phyloP scores from a whole-genome alignment of 306 rosid species.

The Dryas octopetala region DNA sequence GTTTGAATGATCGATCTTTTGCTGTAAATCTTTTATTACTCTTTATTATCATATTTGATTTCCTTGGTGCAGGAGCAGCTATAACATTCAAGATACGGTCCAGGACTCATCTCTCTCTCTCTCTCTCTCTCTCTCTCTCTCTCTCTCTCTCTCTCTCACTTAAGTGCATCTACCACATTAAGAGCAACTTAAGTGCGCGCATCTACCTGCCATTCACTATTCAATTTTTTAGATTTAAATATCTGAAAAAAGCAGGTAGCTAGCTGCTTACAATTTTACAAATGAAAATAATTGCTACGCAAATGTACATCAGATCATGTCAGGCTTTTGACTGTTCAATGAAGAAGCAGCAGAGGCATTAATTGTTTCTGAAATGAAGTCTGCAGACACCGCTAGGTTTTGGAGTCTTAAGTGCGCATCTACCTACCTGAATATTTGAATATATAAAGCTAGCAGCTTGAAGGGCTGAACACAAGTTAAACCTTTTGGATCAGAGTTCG shows the following conservation, averaged over 20 bases:
- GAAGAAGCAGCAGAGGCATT: too few species aligned
- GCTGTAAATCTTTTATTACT: conserved; percentile 18
- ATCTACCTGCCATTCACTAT: conserved; percentile 8
- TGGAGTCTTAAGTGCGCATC: too few species aligned
- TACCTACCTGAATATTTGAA: too few species aligned
- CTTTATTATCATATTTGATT: conserved; percentile 27
- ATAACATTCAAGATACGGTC: conserved; percentile 36
- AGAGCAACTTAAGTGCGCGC: too few species aligned
- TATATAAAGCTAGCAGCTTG: too few species aligned
- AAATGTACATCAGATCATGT: conserved; percentile 14
- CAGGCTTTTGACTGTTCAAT: conserved; percentile 13
- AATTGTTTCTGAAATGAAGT: too few species aligned
- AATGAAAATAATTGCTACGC: conserved; percentile 11
- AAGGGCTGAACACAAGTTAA: too few species aligned
- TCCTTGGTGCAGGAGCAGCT: conserved; percentile 26
- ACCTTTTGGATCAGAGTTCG: too few species aligned
- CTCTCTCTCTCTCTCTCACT: not conserved
- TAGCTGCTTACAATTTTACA: not conserved
- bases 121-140: not conserved
- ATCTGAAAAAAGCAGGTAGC: conserved; percentile 25
- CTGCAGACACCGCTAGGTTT: conserved; percentile 3
- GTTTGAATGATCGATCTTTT: not conserved
- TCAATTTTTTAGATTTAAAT: conserved; percentile 30
- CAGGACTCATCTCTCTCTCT: conserved; percentile 3
- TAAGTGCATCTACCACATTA: conserved; percentile 11